phyloP scores from a whole-genome alignment of 139 green algal species.

The Volvox reticuliferus region DNA sequence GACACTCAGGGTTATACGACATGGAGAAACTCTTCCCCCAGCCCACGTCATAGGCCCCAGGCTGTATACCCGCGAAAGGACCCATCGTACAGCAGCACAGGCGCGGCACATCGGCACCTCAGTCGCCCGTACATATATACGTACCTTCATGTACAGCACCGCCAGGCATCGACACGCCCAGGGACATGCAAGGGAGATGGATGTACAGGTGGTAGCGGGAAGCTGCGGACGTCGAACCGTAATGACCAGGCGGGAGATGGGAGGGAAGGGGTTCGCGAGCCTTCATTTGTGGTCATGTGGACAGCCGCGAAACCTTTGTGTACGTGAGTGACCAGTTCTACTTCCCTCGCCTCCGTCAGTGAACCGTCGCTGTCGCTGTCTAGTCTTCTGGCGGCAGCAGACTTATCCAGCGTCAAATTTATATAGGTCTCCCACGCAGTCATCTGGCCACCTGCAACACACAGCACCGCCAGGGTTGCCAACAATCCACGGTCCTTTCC shows the following conservation, averaged over 20 bases:
- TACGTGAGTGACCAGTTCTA: constrained; percentile 11
- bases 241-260: background rate
- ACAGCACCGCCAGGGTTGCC: no score
- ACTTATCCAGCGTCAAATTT: background rate
- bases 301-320: background rate
- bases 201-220: constrained; percentile 96
- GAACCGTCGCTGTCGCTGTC: constrained; percentile 41
- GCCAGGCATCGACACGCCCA: constrained; percentile 90
- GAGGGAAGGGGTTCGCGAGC: no score
- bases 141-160: constrained; percentile 84
- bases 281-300: background rate
- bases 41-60: no score
- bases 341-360: constrained; percentile 12
- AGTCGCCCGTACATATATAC: no score
- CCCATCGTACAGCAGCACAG: no score
- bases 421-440: no score
- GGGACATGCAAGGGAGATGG: constrained; percentile 95
- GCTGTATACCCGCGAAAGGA: no score
- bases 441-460: no score
- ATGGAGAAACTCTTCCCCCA: no score
- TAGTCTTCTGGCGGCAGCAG: constrained; percentile 6
- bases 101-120: no score
- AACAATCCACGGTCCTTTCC: no score
- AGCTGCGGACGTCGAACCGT: constrained; percentile 53
- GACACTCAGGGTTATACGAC: no score